Conservation (phyloP, 495 filamentous ascomycete species). For the Hypoxylon subgilvum region DNA sequence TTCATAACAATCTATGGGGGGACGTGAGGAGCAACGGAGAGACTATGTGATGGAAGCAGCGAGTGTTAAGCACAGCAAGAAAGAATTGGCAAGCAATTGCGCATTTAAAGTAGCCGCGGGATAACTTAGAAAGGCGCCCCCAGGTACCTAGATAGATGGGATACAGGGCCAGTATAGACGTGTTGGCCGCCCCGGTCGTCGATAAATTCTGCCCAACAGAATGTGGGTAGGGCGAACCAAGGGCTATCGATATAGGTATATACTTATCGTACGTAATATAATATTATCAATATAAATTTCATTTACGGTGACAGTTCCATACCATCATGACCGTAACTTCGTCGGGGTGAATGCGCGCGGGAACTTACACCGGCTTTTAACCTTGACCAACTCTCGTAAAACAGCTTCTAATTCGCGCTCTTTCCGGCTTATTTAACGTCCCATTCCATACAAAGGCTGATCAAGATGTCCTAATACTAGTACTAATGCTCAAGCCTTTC, state of each 20-base stretch:
- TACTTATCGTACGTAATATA: conserved; percentile 10
- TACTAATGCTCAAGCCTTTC: background rate
- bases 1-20: background rate
- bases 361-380: too few species aligned
- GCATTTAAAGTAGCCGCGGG: too few species aligned
- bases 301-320: too few species aligned
- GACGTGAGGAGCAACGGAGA: background rate
- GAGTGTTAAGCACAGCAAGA: background rate
- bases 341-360: too few species aligned
- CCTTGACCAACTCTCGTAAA: background rate
- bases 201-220: too few species aligned
- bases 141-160: background rate
- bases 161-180: background rate
- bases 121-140: background rate
- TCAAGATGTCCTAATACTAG: conserved; percentile 2
- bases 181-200: background rate
- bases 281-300: background rate
- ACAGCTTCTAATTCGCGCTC: background rate
- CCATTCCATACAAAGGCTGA: background rate
- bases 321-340: too few species aligned
- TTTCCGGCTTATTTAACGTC: background rate
- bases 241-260: too few species aligned
- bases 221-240: too few species aligned
- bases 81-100: conserved; percentile 16
- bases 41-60: background rate